Evolutionary conservation across 768 basidiomycete species (phyloP).

Genomic region (Neoboletus magnificus): DNA sequence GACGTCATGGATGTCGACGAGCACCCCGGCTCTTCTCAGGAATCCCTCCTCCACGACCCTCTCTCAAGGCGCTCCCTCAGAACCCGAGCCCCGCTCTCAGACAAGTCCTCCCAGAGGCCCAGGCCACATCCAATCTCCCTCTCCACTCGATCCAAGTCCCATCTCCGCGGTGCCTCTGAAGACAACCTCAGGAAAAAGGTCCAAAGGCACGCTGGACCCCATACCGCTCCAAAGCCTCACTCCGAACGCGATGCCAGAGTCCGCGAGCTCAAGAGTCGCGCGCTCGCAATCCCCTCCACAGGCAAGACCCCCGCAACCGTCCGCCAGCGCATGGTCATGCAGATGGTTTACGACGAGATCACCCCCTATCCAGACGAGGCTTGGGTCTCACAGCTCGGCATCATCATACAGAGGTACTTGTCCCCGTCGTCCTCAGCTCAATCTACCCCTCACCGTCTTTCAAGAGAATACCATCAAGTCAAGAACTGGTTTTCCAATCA

Average conservation of each 20-base stretch:
- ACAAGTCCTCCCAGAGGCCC: slow-evolving; percentile 26
- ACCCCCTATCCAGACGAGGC: slow-evolving; percentile 62
- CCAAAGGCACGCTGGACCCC: slow-evolving; percentile 22
- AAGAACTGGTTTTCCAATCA: slow-evolving; percentile 71
- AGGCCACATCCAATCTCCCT: slow-evolving; percentile 24
- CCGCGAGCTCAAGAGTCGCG: slow-evolving; percentile 31
- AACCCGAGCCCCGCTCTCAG: slow-evolving; percentile 15
- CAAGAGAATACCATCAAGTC: slow-evolving; percentile 56
- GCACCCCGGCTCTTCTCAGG: slow-evolving; percentile 22
- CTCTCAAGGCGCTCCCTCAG: slow-evolving; percentile 29
- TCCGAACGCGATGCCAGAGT: slow-evolving; percentile 32
- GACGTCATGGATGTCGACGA: slow-evolving; percentile 30
- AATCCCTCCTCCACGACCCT: slow-evolving; percentile 24
- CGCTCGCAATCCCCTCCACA: slow-evolving; percentile 32
- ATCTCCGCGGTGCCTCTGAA: slow-evolving; percentile 22
- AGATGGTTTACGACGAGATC: slow-evolving; percentile 63
- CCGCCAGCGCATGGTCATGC: slow-evolving; percentile 55
- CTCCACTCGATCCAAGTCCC: slow-evolving; percentile 26
- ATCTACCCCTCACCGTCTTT: slow-evolving; percentile 1
- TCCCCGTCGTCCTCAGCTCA: background rate
- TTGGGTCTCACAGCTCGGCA: slow-evolving; percentile 57
- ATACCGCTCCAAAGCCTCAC: slow-evolving; percentile 18
- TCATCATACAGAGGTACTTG: slow-evolving; percentile 52
- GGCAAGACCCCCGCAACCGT: slow-evolving; percentile 49
- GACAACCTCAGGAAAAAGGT: slow-evolving; percentile 28